phyloP scores from a whole-genome alignment of 2,329 filamentous ascomycete species.

The Penicillium sp. region DNA sequence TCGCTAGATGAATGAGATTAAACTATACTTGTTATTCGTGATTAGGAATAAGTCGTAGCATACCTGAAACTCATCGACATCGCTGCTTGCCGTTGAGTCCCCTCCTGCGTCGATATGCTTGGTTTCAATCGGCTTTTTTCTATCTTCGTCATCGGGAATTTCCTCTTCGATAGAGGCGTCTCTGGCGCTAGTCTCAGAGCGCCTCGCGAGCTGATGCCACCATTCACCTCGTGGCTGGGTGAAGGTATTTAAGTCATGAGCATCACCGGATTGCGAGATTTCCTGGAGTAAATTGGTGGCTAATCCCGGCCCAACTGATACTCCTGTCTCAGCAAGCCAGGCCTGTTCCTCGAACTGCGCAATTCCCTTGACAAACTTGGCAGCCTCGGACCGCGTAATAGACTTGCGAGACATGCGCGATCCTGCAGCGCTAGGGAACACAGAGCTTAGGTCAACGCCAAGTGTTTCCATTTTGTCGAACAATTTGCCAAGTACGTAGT shows the following conservation, averaged over 20 bases:
- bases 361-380: slow-evolving; percentile 54
- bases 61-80: slow-evolving; percentile 42
- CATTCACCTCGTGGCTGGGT: slow-evolving; percentile 27
- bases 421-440: slow-evolving; percentile 56
- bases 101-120: slow-evolving; percentile 15
- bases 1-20: slow-evolving; percentile 24
- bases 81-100: slow-evolving; percentile 26
- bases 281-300: slow-evolving; percentile 29
- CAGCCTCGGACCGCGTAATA: slow-evolving; percentile 51
- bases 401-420: slow-evolving; percentile 45
- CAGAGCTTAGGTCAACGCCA: slow-evolving; percentile 54
- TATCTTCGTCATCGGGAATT: not conserved
- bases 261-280: slow-evolving; percentile 14
- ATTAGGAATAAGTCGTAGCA: slow-evolving; percentile 4
- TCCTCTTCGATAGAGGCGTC: slow-evolving; percentile 1
- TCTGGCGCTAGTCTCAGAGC: slow-evolving; percentile 1
- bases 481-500: slow-evolving; percentile 57
- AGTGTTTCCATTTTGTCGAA: slow-evolving; percentile 58
- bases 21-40: not conserved
- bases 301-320: slow-evolving; percentile 16
- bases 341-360: slow-evolving; percentile 51
- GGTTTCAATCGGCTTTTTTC: not conserved
- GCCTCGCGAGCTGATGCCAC: slow-evolving; percentile 32
- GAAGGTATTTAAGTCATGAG: slow-evolving; percentile 13
- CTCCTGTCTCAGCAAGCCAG: slow-evolving; percentile 42